These are phyloP conservation scores for Pseudonitzschia pungens DNA, from an alignment of 108 stramenopile genomes.

Conservation along the genomic window DNA sequence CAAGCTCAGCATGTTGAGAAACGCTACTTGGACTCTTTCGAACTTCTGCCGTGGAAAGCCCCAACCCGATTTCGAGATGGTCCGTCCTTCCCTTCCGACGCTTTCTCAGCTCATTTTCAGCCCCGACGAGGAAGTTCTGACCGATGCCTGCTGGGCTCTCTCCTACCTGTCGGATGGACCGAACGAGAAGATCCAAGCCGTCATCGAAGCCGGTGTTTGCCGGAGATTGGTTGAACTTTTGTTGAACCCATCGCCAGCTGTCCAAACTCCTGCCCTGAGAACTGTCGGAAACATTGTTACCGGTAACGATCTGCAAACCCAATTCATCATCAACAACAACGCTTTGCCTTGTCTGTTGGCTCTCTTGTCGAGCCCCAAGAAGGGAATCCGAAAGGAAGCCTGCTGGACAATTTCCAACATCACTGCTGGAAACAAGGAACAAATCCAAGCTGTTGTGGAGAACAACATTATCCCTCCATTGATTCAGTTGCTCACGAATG, in stretches of 20 bases:
- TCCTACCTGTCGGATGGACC: conserved; percentile 95
- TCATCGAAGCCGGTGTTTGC: conserved; percentile 97
- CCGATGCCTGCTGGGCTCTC: conserved; percentile 99
- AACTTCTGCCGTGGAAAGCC: conserved; percentile 99
- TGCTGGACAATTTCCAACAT: conserved; percentile 99
- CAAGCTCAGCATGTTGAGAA: conserved; percentile 95
- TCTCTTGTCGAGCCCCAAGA: conserved; percentile 91
- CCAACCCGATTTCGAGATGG: conserved; percentile 94
- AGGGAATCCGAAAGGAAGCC: conserved; percentile 98
- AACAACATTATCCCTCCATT: conserved; percentile 94
- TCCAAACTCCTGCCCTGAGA: conserved; percentile 97
- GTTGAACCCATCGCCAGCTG: conserved; percentile 86
- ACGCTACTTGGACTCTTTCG: conserved; percentile 98
- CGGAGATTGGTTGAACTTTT: conserved; percentile 94
- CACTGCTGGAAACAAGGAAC: conserved; percentile 97
- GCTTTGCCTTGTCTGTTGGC: conserved; percentile 93
- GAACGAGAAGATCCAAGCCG: conserved; percentile 98
- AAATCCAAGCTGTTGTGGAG: conserved; percentile 97
- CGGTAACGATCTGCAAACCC: conserved; percentile 93
- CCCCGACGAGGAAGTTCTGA: conserved; percentile 97
- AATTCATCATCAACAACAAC: conserved; percentile 95
- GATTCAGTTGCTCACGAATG: conserved; percentile 87
- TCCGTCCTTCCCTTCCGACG: conserved; percentile 87
- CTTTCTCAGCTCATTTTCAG: conserved; percentile 93
- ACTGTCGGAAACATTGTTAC: conserved; percentile 99